These are phyloP conservation scores for Thyridium curvatum DNA, from an alignment of 2,329 filamentous ascomycete species.

Conservation along the genomic window DNA sequence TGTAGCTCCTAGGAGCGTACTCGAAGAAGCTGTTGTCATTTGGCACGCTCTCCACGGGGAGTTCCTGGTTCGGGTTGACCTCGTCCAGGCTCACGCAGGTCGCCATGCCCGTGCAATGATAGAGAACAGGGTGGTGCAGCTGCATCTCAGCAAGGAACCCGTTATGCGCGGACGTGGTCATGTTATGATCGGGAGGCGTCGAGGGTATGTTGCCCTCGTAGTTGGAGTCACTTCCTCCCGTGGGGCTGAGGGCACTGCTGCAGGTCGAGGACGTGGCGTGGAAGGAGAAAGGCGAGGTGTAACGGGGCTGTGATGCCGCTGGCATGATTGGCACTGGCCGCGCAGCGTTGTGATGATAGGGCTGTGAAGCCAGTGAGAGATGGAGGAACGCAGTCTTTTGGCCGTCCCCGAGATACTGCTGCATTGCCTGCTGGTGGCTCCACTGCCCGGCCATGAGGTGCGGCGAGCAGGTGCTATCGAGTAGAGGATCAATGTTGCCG, in stretches of 20 bases:
- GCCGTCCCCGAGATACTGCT: slow-evolving; percentile 19
- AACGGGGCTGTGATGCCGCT: slow-evolving; percentile 15
- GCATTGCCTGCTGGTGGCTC: slow-evolving; percentile 12
- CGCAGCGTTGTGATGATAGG: slow-evolving; percentile 3
- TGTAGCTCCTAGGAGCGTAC: slow-evolving; percentile 11
- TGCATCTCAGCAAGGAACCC: slow-evolving; percentile 1
- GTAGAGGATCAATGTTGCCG: slow-evolving; percentile 17
- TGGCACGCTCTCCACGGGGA: slow-evolving; percentile 7
- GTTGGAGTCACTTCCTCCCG: slow-evolving; percentile 30
- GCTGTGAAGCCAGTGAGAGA: slow-evolving; percentile 9
- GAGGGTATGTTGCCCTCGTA: slow-evolving; percentile 24
- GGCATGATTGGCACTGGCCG: slow-evolving; percentile 9
- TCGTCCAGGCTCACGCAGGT: slow-evolving; percentile 27
- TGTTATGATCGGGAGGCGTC: slow-evolving; percentile 26
- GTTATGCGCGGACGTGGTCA: too few relatives aligned
- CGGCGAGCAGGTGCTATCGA: slow-evolving; percentile 13
- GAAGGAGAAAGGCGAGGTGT: slow-evolving; percentile 30
- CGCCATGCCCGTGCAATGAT: slow-evolving; percentile 15
- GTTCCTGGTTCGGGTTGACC: slow-evolving; percentile 23
- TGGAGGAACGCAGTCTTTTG: slow-evolving; percentile 19
- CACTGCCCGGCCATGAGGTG: slow-evolving; percentile 11
- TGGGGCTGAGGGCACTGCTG: slow-evolving; percentile 29
- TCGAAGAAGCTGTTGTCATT: too few relatives aligned
- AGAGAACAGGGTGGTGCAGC: slow-evolving; percentile 15
- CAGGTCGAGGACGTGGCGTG: slow-evolving; percentile 26